Percentiles rank a stretch among this genome's conserved stretches.
These are phyloP conservation scores for Neltuma alba DNA, from an alignment of 306 rosid species.

Conservation along the genomic window DNA sequence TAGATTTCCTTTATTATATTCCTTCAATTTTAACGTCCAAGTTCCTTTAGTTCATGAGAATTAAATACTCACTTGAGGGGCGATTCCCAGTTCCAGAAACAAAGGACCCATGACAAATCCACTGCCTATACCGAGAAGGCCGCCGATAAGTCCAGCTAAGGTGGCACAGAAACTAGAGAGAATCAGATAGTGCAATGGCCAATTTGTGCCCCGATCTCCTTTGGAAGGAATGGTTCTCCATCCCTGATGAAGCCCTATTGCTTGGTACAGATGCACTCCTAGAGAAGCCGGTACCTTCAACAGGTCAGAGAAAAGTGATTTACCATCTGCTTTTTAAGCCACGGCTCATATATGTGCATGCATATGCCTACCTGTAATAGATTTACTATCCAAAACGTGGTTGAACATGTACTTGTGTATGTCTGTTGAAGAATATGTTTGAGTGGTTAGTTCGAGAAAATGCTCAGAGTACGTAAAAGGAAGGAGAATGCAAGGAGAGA, in stretches of 20 bases:
- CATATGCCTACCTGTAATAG: conserved; percentile 61
- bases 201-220: conserved; percentile 49
- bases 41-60: too few relatives aligned
- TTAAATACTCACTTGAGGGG: too few relatives aligned
- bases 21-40: too few relatives aligned
- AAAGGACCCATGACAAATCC: too few relatives aligned
- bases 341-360: background rate
- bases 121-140: conserved; percentile 84
- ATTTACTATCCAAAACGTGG: conserved; percentile 58
- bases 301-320: too few relatives aligned
- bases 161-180: conserved; percentile 50
- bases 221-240: conserved; percentile 47
- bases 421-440: conserved; percentile 38
- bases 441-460: conserved; percentile 15
- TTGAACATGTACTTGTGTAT: conserved; percentile 57
- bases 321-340: too few relatives aligned
- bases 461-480: background rate
- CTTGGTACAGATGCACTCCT: conserved; percentile 54
- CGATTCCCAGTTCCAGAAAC: too few relatives aligned
- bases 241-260: too few relatives aligned
- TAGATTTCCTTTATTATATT: too few relatives aligned
- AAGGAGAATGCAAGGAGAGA: background rate
- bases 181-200: conserved; percentile 56
- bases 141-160: conserved; percentile 74
- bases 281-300: conserved; percentile 69